Percentiles rank a stretch among this genome's conserved stretches.
These are phyloP conservation scores for Smittium mucronatum DNA, from an alignment of 371 early-diverging fungal genomes.

Conservation along the genomic window DNA sequence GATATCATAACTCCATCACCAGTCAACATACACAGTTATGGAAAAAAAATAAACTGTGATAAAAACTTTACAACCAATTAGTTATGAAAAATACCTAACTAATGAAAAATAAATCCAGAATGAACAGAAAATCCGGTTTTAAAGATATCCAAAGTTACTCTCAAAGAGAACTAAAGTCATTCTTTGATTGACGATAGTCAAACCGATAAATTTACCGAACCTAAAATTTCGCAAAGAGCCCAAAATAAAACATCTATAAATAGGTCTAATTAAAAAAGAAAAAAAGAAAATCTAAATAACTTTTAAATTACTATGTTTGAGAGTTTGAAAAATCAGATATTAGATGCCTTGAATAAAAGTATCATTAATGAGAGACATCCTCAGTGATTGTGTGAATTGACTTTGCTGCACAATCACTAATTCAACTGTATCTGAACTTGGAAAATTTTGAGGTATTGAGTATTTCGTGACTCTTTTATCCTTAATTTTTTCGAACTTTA, in stretches of 20 bases:
- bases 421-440: not conserved
- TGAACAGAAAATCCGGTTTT: not conserved
- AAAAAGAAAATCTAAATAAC: not conserved
- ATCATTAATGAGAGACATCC: not conserved
- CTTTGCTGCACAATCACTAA: not conserved
- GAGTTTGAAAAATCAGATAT: not conserved
- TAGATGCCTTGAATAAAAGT: not conserved
- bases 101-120: not conserved
- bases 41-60: not conserved
- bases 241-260: not conserved
- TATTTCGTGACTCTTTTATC: not conserved
- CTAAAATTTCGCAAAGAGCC: conserved; percentile 4
- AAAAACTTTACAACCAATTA: not conserved
- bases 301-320: not conserved
- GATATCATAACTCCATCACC: not conserved
- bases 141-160: not conserved
- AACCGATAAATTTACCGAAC: not conserved
- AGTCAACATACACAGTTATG: not conserved
- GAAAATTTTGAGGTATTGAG: not conserved
- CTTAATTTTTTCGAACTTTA: not conserved
- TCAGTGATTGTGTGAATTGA: not conserved
- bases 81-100: not conserved
- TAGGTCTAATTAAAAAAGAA: not conserved
- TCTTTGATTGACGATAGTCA: not conserved
- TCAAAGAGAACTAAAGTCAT: not conserved